phyloP scores from a whole-genome alignment of 2,329 filamentous ascomycete genomes.

The Ilyonectria mors-panacis region DNA sequence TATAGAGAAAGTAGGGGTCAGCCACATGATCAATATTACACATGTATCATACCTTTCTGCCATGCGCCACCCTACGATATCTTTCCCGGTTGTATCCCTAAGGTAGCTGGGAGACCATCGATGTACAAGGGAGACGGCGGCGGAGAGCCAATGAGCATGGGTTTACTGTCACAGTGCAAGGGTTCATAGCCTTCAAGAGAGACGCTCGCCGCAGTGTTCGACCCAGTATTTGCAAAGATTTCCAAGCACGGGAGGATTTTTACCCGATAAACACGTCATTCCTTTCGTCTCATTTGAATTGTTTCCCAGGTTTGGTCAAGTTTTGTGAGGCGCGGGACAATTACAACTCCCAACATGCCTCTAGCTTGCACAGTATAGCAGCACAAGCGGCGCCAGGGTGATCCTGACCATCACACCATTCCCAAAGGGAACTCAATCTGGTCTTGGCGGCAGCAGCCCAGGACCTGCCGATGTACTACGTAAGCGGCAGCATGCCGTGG shows the following conservation, averaged over 20 bases:
- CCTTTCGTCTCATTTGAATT: background rate
- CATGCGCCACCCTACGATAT: background rate
- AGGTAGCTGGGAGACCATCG: background rate
- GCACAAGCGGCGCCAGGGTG: background rate
- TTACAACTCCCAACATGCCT: slow-evolving; percentile 7
- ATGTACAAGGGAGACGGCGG: background rate
- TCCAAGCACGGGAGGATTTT: background rate
- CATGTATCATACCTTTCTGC: background rate
- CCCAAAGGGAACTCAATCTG: slow-evolving; percentile 26
- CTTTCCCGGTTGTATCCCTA: background rate
- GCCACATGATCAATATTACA: background rate
- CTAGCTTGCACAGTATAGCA: background rate
- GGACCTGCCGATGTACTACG: background rate
- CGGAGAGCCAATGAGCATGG: slow-evolving; percentile 3
- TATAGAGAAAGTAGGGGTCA: slow-evolving; percentile 1
- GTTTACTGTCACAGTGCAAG: background rate
- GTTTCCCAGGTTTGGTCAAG: slow-evolving; percentile 1
- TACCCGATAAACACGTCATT: slow-evolving; percentile 1
- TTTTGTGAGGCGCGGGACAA: background rate
- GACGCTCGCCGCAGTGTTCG: background rate
- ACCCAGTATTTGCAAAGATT: background rate
- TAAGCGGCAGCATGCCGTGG: background rate
- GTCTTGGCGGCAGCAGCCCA: slow-evolving; percentile 22
- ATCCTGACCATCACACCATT: slow-evolving; percentile 12
- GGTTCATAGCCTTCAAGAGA: background rate